A percentile compares a stretch with the other conserved stretches of the same genome.
Conservation (phyloP, 2,329 filamentous ascomycete genomes). For the Aspergillus terreus region DNA sequence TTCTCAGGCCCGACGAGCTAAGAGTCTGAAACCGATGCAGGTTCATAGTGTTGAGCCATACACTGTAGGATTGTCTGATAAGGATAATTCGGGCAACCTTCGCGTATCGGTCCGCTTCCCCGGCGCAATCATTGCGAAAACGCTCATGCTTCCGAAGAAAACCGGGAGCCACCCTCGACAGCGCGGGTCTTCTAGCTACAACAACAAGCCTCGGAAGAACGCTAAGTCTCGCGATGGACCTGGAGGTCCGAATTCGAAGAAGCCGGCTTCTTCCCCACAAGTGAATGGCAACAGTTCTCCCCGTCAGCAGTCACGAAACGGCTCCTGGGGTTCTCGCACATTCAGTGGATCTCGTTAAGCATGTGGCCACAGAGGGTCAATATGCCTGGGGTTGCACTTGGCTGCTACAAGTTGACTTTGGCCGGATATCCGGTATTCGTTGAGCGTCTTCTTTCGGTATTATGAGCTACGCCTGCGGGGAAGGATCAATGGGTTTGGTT, state of each 20-base stretch:
- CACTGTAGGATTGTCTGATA: slow-evolving; percentile 37
- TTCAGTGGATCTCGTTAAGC: slow-evolving; percentile 21
- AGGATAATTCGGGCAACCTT: slow-evolving; percentile 31
- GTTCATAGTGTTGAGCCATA: slow-evolving; percentile 46
- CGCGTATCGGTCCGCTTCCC: slow-evolving; percentile 47
- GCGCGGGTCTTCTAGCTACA: slow-evolving; percentile 23
- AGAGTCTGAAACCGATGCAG: slow-evolving; percentile 55
- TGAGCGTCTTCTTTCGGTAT: slow-evolving; percentile 19
- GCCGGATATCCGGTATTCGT: slow-evolving; percentile 15
- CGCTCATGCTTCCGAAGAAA: slow-evolving; percentile 37
- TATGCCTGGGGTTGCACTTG: background rate
- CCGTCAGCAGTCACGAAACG: slow-evolving; percentile 25
- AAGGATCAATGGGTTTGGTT: slow-evolving; percentile 16
- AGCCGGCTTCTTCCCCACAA: slow-evolving; percentile 21
- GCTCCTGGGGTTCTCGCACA: slow-evolving; percentile 26
- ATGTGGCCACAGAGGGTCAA: background rate
- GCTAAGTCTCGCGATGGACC: slow-evolving; percentile 29
- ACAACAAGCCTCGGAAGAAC: slow-evolving; percentile 29
- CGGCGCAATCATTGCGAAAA: slow-evolving; percentile 42
- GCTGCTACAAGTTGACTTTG: slow-evolving; percentile 8
- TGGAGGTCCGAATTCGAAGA: slow-evolving; percentile 24
- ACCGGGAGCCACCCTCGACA: slow-evolving; percentile 21
- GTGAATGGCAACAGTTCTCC: slow-evolving; percentile 19
- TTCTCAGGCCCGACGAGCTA: slow-evolving; percentile 33
- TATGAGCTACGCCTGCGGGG: slow-evolving; percentile 21